Base-by-base conservation (phyloP, 345 rosid genomes). In the Carallia pectinifolia region DNA sequence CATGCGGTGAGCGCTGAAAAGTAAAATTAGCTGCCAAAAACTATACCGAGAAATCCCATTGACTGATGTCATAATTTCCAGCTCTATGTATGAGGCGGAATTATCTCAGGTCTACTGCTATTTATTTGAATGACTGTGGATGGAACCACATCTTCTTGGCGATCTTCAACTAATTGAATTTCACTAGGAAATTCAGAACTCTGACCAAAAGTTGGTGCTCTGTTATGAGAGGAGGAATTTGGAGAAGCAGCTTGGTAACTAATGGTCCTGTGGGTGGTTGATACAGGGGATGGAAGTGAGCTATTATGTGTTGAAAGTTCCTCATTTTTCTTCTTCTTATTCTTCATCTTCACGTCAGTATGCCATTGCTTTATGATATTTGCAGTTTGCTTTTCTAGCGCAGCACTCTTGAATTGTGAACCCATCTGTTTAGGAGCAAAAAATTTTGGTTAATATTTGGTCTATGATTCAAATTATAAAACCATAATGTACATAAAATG, bases 291-390 rank as follows among this genome's bases (percentile, higher is more conserved):
- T 31, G 70, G 6, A 15, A 9, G 5, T 19, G 62, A 18, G 54
- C 37, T 27, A 27, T 34, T 37, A 17, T 70, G 37, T 33, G 40
- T 61, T 39, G 72, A 6, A 17, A 17, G 4, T 3, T 7, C 68
- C 36, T 34, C 31, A 27, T 79, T 75, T 12, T 39, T 7, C 40
- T 58, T 71, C 80, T 77, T 84, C 64, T 64, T 33, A 33, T 33
- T 82, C 74, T 67, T 77, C 53, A 79, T 72, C 75, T 62, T 81
- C 31, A 81, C 79, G 23, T 27, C 61, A 2, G 39, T 58, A 47
- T 74, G 81, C 84, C 85, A 81, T 67, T 77, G 80, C 71, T 48
- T 72, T 12, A 86, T 54, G 6, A 73, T 69, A 29, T 68, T 74
- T 40, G 76, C 30, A 31, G 77, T 55, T 70, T 76, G 71, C 62